A percentile compares a stretch with the other conserved stretches of the same genome.
Evolutionary conservation across 176 grass and related monocot species (phyloP).

Genomic region (Raddia distichophylla): DNA sequence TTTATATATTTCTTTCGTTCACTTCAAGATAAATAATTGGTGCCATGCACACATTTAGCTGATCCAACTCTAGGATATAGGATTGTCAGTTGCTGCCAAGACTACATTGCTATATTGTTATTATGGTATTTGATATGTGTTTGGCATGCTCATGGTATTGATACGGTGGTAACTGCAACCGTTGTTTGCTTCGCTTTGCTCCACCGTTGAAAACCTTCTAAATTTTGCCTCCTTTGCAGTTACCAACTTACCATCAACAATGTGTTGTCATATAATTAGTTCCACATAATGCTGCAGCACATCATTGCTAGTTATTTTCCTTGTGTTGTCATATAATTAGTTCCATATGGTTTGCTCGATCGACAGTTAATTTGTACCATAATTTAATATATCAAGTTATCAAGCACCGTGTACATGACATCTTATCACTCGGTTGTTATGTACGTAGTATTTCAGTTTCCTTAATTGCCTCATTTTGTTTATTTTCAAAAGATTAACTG

Average conservation of each 20-base stretch:
- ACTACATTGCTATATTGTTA: background rate
- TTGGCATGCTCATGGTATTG: background rate
- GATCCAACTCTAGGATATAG: background rate
- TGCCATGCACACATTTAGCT: background rate
- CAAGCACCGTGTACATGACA: background rate
- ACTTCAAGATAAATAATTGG: background rate
- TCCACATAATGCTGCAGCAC: background rate
- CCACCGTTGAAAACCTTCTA: background rate
- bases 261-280: background rate
- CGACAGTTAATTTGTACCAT: background rate
- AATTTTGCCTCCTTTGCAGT: background rate
- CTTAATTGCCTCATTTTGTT: background rate
- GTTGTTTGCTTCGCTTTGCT: background rate
- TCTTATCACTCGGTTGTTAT: constrained; percentile 6
- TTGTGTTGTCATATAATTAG: background rate
- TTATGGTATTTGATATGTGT: background rate
- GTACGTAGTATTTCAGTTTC: constrained; percentile 18
- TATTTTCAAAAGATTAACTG: background rate
- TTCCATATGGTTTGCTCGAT: background rate
- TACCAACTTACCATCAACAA: background rate
- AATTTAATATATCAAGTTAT: background rate
- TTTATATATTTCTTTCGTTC: background rate
- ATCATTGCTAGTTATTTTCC: background rate
- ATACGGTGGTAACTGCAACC: background rate
- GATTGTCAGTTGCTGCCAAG: background rate